These are phyloP conservation scores for Fusarium pininemorale DNA, from an alignment of 2,329 filamentous ascomycete genomes.

Conservation along the genomic window DNA sequence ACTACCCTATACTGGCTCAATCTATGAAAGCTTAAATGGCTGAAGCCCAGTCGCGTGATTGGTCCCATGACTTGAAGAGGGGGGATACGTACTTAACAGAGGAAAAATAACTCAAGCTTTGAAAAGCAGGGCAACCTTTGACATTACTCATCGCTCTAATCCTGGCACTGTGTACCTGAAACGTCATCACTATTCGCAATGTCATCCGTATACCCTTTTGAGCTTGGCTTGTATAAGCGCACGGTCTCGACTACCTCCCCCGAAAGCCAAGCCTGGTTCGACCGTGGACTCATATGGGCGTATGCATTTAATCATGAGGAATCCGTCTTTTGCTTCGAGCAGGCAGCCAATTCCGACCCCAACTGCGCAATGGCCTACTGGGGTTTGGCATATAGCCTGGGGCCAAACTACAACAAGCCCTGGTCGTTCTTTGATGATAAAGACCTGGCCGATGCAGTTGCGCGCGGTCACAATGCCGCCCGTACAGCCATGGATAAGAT, in stretches of 20 bases:
- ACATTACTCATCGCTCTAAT: not conserved
- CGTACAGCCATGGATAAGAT: not conserved
- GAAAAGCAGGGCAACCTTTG: not conserved
- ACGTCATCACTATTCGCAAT: not conserved
- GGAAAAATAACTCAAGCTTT: not conserved
- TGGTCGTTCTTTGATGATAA: conserved; percentile 75
- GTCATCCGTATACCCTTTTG: not conserved
- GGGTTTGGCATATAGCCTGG: conserved; percentile 75
- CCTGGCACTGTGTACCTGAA: not conserved
- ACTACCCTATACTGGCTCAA: not conserved
- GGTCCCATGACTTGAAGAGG: not conserved
- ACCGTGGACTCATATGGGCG: conserved; percentile 76
- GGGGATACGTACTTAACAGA: not conserved
- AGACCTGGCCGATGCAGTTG: conserved; percentile 53
- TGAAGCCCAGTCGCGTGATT: not conserved
- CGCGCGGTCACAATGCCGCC: conserved; percentile 41
- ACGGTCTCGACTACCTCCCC: conserved; percentile 1
- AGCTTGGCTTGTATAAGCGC: conserved; percentile 20
- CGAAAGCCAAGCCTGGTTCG: conserved; percentile 69
- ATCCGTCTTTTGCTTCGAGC: conserved; percentile 69
- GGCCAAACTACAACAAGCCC: conserved; percentile 81
- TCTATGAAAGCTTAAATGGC: no score
- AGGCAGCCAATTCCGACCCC: conserved; percentile 63
- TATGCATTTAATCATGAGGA: conserved; percentile 84
- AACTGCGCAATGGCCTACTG: conserved; percentile 72